These are phyloP conservation scores for Lentinus brumalis DNA, from an alignment of 768 basidiomycete genomes.

Conservation along the genomic window DNA sequence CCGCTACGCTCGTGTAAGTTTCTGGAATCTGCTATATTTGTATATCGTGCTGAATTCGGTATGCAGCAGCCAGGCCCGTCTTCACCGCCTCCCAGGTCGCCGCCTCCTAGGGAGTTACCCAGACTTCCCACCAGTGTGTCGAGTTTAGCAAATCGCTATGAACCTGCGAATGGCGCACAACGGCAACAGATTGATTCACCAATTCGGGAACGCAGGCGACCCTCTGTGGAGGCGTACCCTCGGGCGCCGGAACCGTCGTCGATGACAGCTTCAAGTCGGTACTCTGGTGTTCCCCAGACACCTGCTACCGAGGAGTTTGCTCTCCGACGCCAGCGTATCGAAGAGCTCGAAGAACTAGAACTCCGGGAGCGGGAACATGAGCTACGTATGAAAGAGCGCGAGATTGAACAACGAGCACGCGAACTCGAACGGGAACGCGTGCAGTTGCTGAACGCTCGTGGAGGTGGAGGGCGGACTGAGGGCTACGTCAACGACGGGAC, in stretches of 20 bases:
- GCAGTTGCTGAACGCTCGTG: slow-evolving; percentile 39
- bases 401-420: slow-evolving; percentile 47
- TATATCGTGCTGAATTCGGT: background rate
- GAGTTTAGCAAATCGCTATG: slow-evolving; percentile 64
- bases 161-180: slow-evolving; percentile 47
- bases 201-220: slow-evolving; percentile 23
- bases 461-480: slow-evolving; percentile 24
- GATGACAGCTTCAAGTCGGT: background rate
- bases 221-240: slow-evolving; percentile 14
- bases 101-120: slow-evolving; percentile 58
- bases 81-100: slow-evolving; percentile 40
- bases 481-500: slow-evolving; percentile 33
- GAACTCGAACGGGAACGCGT: slow-evolving; percentile 62
- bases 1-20: slow-evolving; percentile 58
- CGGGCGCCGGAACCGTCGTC: slow-evolving; percentile 13
- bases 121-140: slow-evolving; percentile 64
- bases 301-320: slow-evolving; percentile 34
- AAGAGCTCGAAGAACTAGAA: slow-evolving; percentile 55
- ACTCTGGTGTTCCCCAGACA: slow-evolving; percentile 3
- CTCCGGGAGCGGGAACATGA: slow-evolving; percentile 54
- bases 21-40: background rate
- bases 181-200: slow-evolving; percentile 40
- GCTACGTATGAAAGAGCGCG: slow-evolving; percentile 45
- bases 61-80: slow-evolving; percentile 47
- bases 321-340: slow-evolving; percentile 43